A percentile compares a stretch with the other conserved stretches of the same genome.
Conservation (phyloP, 768 basidiomycete species). For the Psilocybe azurescens region DNA sequence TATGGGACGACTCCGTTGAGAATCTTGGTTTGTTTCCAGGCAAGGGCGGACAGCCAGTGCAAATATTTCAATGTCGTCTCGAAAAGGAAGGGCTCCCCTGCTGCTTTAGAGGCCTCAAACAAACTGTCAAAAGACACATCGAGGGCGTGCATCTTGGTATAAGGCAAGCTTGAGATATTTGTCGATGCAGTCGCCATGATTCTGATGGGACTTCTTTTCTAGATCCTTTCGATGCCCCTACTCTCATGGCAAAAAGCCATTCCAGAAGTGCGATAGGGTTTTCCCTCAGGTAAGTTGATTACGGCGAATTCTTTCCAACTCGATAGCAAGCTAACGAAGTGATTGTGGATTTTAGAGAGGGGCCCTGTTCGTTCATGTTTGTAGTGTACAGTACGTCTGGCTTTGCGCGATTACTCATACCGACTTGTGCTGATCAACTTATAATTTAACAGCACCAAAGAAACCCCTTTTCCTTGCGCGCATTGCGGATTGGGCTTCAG, state of each 20-base stretch:
- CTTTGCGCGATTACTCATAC: no score
- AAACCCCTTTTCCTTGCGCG: not conserved
- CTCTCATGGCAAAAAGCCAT: not conserved
- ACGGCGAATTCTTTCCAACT: not conserved
- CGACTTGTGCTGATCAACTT: no score
- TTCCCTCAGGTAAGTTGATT: not conserved
- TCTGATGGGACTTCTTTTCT: not conserved
- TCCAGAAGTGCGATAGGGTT: not conserved
- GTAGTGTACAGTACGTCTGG: not conserved
- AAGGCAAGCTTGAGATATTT: conserved; percentile 45
- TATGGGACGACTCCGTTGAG: not conserved
- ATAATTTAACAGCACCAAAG: not conserved
- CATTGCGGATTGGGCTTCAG: not conserved
- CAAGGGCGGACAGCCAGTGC: not conserved
- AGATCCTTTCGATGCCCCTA: not conserved
- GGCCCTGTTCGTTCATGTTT: not conserved
- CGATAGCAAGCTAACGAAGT: not conserved
- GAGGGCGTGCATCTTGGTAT: conserved; percentile 65
- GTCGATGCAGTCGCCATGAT: not conserved
- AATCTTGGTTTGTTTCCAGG: not conserved
- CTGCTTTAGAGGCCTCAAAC: conserved; percentile 41
- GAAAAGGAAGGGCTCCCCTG: conserved; percentile 9
- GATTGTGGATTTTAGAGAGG: not conserved
- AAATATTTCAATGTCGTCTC: conserved; percentile 5
- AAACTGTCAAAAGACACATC: conserved; percentile 72